Evolutionary conservation across 495 filamentous ascomycete genomes (phyloP), one percentile per base, ranked within the genome.

Genomic region (Penicillium macrosclerotiorum): DNA sequence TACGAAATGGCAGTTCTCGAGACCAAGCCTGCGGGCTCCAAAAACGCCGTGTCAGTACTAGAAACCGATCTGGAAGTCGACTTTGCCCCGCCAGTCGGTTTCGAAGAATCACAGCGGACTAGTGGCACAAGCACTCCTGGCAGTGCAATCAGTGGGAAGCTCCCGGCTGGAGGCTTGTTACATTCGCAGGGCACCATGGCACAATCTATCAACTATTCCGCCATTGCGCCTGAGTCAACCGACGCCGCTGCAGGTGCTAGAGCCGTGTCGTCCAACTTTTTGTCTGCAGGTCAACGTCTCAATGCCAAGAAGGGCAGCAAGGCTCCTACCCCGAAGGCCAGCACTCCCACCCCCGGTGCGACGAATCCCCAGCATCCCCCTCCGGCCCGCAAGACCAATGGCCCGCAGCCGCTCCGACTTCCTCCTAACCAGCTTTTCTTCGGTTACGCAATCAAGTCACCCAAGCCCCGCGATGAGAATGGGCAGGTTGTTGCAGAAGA

Each of bases 31-130:
- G 77, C 83, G 32, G 84, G 78, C 7, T 73, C 81, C 0, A 85
- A 84, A 49, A 88, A 84, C 62, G 81, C 80, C 0, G 86, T 98
- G n/a, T 87, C 89, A 46, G 90, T 93, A 62, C 77, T 96, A 11
- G 93, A 98, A 67, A 97, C 92, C 0, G 93, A 98, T 69, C 75
- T 98, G 4, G 84, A 86, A 49, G 93, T 98, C 38, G 93, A 98
- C 55, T 98, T 98, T 59, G 93, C 91, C 0, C 74, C 94, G 5
- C 93, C 93, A 0, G 79, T 97, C 4, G 93, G 94, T 49, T 97
- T 95, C 57, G 85, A 94, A 48, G 94, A 97, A 62, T 86, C 89
- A 1, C 71, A 72, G 39, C 70, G 72, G 3, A 69, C 64, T 22
- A 81, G 80, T 43, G 80, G 82, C 1, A 82, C 81, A 30, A 84